Base-by-base conservation (phyloP, 169 alveolate genomes). In the Babesia bigemina region DNA sequence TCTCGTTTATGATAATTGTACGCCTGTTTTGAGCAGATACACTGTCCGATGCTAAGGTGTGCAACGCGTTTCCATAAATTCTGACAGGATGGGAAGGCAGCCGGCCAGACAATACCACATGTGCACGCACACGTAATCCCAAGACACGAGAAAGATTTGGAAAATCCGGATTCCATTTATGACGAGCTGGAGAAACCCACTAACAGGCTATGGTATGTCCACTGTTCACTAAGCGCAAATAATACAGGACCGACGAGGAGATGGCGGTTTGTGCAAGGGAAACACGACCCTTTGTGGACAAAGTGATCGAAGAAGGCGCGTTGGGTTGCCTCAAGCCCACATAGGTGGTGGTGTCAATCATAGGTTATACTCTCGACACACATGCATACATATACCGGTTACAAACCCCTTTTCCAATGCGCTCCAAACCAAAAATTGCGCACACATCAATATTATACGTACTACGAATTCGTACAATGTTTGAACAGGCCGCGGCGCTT, bases 21-120 rank as follows among this genome's bases (percentile, higher is more conserved):
- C 36, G 57, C 36, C 19, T 61, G 26, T 29, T 61, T 12, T 33
- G 6, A 2, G 16, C 28, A n/a, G 28, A n/a, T 14, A 4, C 3
- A 61, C 9, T 2, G 13, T 33, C 39, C 39, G 39, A 33, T 33
- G n/a, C n/a, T n/a, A n/a, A n/a, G n/a, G n/a, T n/a, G 39, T 33
- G 39, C 6, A 33, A 33, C 39, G 39, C 39, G 39, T 33, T 33
- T 33, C 6, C 22, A 12, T 29, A 49, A 22, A 53, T 75, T 47
- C 63, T 77, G 29, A 47, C 66, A 94, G 91, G 97, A 94, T 77
- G 97, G 97, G 17, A 85, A 82, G 62, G 97, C 86, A 24, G 95
- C 97, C 4, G 97, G 97, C 0, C 97, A 93, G 86, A 93, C 96
- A 9, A 94, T 94, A n/a, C 92, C 92, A 0, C 97, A 94, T 71